Evolutionary conservation across 768 basidiomycete genomes (phyloP).

Genomic region (Phlebiopsis flavidoalba): DNA sequence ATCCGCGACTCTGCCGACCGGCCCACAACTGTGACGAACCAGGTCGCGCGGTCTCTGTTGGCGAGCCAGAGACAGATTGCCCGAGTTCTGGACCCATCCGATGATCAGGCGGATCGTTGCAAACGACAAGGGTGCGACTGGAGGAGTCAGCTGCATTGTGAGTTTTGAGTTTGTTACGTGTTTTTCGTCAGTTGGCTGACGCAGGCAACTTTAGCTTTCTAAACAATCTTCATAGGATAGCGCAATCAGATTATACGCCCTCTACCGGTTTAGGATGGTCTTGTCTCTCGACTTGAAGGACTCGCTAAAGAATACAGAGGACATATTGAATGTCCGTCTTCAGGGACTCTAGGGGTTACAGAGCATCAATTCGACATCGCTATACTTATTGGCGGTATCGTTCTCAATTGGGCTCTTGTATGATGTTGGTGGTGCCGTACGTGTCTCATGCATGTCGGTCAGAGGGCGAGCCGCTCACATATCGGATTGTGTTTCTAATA

Average conservation of each 20-base stretch:
- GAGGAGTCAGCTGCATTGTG: constrained; percentile 78
- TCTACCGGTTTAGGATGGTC: constrained; percentile 53
- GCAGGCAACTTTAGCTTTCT: constrained; percentile 50
- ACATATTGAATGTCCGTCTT: constrained; percentile 73
- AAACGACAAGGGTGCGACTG: constrained; percentile 53
- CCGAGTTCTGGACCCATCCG: constrained; percentile 67
- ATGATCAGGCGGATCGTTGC: constrained; percentile 53
- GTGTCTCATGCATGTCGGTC: constrained; percentile 24
- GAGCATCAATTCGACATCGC: constrained; percentile 72
- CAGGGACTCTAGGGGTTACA: constrained; percentile 73
- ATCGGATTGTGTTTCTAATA: constrained; percentile 24
- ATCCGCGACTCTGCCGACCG: constrained; percentile 26
- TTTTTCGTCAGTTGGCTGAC: neutral
- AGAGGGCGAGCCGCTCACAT: neutral
- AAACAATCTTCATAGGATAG: constrained; percentile 57
- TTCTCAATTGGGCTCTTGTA: constrained; percentile 76
- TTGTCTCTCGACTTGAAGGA: neutral
- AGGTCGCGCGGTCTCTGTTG: constrained; percentile 54
- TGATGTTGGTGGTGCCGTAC: constrained; percentile 79
- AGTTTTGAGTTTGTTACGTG: constrained; percentile 20
- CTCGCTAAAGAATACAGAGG: constrained; percentile 38
- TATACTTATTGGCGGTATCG: constrained; percentile 52
- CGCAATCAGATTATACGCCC: constrained; percentile 65
- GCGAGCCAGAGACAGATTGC: constrained; percentile 46
- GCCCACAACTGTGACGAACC: constrained; percentile 38